Evolutionary conservation across 345 rosid species (phyloP).

Genomic region (Schrenkiella parvula): DNA sequence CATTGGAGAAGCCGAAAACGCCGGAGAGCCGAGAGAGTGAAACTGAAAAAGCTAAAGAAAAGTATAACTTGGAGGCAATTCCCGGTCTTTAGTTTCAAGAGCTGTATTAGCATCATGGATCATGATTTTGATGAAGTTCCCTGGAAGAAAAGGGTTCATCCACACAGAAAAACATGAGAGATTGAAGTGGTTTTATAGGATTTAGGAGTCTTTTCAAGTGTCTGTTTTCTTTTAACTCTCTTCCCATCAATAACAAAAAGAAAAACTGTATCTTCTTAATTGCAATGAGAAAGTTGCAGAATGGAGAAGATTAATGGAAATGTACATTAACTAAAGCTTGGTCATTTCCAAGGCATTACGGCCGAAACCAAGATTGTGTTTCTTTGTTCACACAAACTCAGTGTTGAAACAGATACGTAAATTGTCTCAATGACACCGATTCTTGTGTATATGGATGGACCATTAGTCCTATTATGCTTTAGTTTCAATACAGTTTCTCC

Average conservation of each 20-base stretch:
- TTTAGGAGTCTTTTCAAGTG: not conserved
- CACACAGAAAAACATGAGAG: conserved; percentile 2
- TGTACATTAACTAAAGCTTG: not conserved
- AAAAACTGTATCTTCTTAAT: conserved; percentile 2
- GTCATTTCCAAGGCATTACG: not conserved
- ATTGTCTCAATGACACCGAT: not conserved
- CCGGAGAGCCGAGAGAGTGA: conserved; percentile 50
- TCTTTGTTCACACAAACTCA: not conserved
- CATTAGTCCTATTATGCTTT: not conserved
- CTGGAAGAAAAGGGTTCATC: not conserved
- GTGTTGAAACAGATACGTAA: not conserved
- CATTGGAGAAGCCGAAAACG: conserved; percentile 50
- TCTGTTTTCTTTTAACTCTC: not conserved
- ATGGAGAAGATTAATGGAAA: not conserved
- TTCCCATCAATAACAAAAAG: conserved; percentile 2
- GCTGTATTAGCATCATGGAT: conserved; percentile 3
- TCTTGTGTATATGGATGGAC: not conserved
- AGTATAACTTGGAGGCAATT: conserved; percentile 89
- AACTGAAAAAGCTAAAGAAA: conserved; percentile 45
- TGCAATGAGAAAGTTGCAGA: conserved; percentile 13
- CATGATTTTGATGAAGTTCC: conserved; percentile 9
- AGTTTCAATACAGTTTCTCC: too few relatives aligned
- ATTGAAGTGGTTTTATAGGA: not conserved
- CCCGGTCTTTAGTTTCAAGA: conserved; percentile 62
- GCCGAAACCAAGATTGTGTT: not conserved